Evolutionary conservation across 116 monocot genomes (phyloP).

Genomic region (Thalassia testudinum): DNA sequence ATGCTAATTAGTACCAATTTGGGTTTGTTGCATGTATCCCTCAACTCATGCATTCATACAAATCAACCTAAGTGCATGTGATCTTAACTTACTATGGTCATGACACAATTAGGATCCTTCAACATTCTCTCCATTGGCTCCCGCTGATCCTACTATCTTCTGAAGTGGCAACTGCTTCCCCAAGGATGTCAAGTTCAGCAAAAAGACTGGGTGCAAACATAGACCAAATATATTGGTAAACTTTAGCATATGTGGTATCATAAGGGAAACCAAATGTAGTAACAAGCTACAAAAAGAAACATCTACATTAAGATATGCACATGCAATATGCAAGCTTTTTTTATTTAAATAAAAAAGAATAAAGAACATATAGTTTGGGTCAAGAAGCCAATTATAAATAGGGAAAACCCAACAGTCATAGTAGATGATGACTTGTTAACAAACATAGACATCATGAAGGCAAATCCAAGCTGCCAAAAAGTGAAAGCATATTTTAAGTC

Average conservation of each 20-base stretch:
- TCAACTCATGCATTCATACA: no score
- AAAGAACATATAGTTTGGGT: slow-evolving; percentile 44
- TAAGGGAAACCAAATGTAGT: slow-evolving; percentile 88
- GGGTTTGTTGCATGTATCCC: no score
- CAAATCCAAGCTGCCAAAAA: slow-evolving; percentile 71
- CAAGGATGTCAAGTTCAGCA: slow-evolving; percentile 51
- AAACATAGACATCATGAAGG: slow-evolving; percentile 80
- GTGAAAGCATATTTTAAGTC: no score
- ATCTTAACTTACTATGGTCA: slow-evolving; percentile 53
- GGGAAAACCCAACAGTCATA: slow-evolving; percentile 69
- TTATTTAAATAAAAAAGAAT: not conserved
- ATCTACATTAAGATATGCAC: slow-evolving; percentile 55
- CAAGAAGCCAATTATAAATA: slow-evolving; percentile 84
- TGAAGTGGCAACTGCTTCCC: slow-evolving; percentile 45
- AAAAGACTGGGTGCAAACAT: slow-evolving; percentile 77
- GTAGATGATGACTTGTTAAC: slow-evolving; percentile 71
- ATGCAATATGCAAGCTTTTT: not conserved
- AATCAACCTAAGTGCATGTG: no score
- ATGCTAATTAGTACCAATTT: no score
- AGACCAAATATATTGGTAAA: slow-evolving; percentile 43
- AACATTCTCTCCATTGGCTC: slow-evolving; percentile 41
- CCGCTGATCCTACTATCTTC: slow-evolving; percentile 63
- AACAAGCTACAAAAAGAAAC: slow-evolving; percentile 47
- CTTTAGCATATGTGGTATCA: slow-evolving; percentile 7
- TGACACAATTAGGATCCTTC: slow-evolving; percentile 30